These are phyloP conservation scores for Quillaja saponaria DNA, from an alignment of 306 rosid genomes.

Conservation along the genomic window DNA sequence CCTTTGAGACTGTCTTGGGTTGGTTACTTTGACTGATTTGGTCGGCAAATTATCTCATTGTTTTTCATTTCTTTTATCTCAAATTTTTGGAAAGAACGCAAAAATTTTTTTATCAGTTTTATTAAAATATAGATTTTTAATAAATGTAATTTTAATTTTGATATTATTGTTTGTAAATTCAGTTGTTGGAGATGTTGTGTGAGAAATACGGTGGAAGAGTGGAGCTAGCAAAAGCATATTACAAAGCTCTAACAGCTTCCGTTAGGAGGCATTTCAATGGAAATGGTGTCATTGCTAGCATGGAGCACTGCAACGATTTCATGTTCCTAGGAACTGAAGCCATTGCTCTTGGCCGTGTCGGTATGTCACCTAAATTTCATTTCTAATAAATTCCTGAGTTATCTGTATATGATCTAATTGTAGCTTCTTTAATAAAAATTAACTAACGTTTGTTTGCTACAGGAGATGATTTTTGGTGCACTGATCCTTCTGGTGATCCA, in stretches of 20 bases:
- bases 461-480: constrained; percentile 99
- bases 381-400: too few relatives aligned
- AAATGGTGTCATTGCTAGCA: constrained; percentile 93
- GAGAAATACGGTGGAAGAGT: constrained; percentile 92
- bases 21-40: constrained; percentile 26
- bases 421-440: too few relatives aligned
- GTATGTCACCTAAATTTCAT: constrained; percentile 36
- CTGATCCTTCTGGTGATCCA: constrained; percentile 87
- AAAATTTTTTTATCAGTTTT: too few relatives aligned
- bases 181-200: constrained; percentile 84
- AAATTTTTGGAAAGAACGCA: too few relatives aligned
- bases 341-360: constrained; percentile 90
- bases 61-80: background rate
- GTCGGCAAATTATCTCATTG: constrained; percentile 43
- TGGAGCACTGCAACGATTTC: constrained; percentile 97
- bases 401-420: too few relatives aligned
- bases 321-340: constrained; percentile 96
- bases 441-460: background rate
- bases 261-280: constrained; percentile 85
- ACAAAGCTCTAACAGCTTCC: constrained; percentile 75
- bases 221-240: constrained; percentile 84
- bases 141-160: too few relatives aligned
- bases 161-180: background rate
- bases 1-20: background rate
- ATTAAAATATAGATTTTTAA: too few relatives aligned